These are phyloP conservation scores for Pseudocercospora macadamiae DNA, from an alignment of 2,329 filamentous ascomycete genomes.

Conservation along the genomic window DNA sequence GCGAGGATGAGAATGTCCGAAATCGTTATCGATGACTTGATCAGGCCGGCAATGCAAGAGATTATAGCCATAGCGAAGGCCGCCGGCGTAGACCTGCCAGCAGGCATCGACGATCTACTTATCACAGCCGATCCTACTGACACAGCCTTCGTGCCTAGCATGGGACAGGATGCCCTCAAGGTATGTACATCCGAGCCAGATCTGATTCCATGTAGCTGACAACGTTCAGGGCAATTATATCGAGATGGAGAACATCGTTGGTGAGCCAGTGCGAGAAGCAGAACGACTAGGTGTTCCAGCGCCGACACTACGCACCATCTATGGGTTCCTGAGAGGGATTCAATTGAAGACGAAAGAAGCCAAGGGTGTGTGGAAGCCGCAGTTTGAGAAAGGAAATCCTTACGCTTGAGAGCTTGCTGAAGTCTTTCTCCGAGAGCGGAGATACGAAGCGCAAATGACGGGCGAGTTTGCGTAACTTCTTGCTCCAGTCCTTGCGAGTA, in stretches of 20 bases:
- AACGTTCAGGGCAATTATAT: conserved; percentile 53
- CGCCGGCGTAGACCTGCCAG: conserved; percentile 48
- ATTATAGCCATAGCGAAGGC: conserved; percentile 53
- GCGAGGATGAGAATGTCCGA: conserved; percentile 53
- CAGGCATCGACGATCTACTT: conserved; percentile 48
- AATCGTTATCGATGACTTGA: conserved; percentile 51
- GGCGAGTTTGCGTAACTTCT: too few relatives aligned
- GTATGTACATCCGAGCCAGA: conserved; percentile 23
- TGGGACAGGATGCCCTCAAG: conserved; percentile 58
- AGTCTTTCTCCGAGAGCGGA: background rate
- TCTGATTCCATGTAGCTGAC: background rate
- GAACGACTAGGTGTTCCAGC: conserved; percentile 52
- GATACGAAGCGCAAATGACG: background rate
- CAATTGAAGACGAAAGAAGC: conserved; percentile 54
- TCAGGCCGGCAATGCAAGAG: conserved; percentile 59
- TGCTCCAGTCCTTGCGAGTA: too few relatives aligned
- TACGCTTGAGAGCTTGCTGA: conserved; percentile 13
- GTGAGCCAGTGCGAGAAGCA: conserved; percentile 59
- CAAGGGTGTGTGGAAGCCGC: conserved; percentile 42
- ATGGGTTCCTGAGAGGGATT: conserved; percentile 52
- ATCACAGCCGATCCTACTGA: conserved; percentile 56
- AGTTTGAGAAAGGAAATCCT: conserved; percentile 26
- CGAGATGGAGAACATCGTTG: conserved; percentile 60
- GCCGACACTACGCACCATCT: conserved; percentile 55
- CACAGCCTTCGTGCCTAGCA: conserved; percentile 56